Conservation (phyloP, 768 basidiomycete species). For the Kwoniella mangroviensis region DNA sequence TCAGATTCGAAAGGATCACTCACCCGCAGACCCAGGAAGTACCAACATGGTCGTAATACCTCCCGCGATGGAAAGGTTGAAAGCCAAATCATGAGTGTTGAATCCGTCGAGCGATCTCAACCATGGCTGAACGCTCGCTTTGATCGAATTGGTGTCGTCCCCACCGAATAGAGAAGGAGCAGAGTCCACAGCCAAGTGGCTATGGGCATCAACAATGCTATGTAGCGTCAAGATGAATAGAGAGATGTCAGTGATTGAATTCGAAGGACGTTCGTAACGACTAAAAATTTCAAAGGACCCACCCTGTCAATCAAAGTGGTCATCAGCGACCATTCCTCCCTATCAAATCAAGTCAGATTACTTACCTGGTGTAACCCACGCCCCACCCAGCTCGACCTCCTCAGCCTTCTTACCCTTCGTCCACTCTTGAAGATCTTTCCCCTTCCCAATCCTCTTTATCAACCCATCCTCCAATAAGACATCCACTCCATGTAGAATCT, state of each 20-base stretch:
- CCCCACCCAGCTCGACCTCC: conserved; percentile 67
- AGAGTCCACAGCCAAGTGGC: conserved; percentile 76
- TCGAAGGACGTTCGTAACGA: not conserved
- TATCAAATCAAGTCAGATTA: not conserved
- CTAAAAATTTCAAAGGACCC: not conserved
- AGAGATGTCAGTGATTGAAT: not conserved
- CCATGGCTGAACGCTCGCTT: conserved; percentile 66
- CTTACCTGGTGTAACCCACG: conserved; percentile 75
- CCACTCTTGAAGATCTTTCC: conserved; percentile 62
- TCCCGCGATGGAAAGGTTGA: conserved; percentile 75
- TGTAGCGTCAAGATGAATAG: not conserved
- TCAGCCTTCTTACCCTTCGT: conserved; percentile 49
- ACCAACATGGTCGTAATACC: conserved; percentile 85
- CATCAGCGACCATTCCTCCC: not conserved
- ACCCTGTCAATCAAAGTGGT: not conserved
- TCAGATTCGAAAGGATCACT: not conserved
- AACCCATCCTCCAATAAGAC: conserved; percentile 70
- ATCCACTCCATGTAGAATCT: conserved; percentile 65
- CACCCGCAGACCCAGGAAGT: conserved; percentile 66
- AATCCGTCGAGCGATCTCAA: conserved; percentile 81
- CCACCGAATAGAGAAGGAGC: conserved; percentile 64
- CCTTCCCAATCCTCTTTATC: conserved; percentile 65
- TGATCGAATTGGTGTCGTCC: conserved; percentile 67
- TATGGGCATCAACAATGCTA: conserved; percentile 68
- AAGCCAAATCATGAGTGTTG: conserved; percentile 80